phyloP scores from a whole-genome alignment of 2,329 filamentous ascomycete genomes.

The Nothophoma quercina region DNA sequence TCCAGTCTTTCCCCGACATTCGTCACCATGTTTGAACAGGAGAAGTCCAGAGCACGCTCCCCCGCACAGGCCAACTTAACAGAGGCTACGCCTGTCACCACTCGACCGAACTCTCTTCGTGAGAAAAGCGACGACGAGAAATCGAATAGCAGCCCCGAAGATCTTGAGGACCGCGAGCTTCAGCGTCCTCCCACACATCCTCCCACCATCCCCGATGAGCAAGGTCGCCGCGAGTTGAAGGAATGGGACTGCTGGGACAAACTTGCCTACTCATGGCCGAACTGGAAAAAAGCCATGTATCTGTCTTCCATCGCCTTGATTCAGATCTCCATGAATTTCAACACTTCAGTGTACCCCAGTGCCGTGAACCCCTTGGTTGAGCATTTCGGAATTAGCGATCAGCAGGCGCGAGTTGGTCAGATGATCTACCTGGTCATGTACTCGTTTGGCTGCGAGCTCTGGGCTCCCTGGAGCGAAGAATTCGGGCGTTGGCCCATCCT shows the following conservation, averaged over 20 bases:
- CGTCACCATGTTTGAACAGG: constrained; percentile 7
- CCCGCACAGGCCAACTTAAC: constrained; percentile 10
- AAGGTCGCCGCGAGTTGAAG: constrained; percentile 32
- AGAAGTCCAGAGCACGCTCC: constrained; percentile 19
- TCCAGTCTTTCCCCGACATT: constrained; percentile 15
- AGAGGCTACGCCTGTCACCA: constrained; percentile 7
- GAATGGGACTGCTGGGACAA: constrained; percentile 57
- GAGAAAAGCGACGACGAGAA: constrained; percentile 25
- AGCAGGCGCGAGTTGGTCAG: constrained; percentile 32
- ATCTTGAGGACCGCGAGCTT: constrained; percentile 9
- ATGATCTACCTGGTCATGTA: constrained; percentile 74
- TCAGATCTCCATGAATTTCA: constrained; percentile 65
- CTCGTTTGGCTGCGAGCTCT: constrained; percentile 84
- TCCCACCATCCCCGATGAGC: constrained; percentile 15
- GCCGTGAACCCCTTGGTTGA: constrained; percentile 60
- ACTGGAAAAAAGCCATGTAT: constrained; percentile 60
- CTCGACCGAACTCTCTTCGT: constrained; percentile 8
- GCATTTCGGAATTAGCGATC: constrained; percentile 61
- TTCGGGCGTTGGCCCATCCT: constrained; percentile 66
- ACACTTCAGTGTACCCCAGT: constrained; percentile 63
- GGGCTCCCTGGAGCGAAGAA: constrained; percentile 82
- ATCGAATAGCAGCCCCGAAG: constrained; percentile 15
- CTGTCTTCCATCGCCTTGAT: constrained; percentile 61
- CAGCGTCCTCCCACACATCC: constrained; percentile 11
- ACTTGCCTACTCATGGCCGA: constrained; percentile 56